phyloP scores from a whole-genome alignment of 208 protist species.

The Trypanosomatidae sp. region DNA sequence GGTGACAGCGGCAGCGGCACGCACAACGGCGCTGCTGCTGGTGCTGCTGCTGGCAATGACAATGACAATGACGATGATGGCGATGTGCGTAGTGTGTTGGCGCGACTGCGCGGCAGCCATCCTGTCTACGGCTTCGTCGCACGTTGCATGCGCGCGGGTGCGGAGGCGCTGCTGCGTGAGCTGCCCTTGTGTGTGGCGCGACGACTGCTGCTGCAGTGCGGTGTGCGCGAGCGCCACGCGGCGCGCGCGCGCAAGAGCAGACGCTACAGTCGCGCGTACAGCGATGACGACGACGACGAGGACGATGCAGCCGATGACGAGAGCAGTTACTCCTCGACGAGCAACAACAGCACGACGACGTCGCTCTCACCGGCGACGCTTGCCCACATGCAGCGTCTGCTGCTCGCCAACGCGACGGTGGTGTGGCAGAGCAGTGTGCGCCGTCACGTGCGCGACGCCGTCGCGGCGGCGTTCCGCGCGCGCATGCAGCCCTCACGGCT shows the following conservation, averaged over 20 bases:
- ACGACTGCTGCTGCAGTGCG: slow-evolving; percentile 37
- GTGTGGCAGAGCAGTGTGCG: slow-evolving; percentile 25
- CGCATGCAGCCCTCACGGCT: slow-evolving; percentile 8
- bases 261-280: no score
- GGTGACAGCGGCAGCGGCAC: no score
- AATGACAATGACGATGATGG: no score
- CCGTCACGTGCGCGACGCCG: slow-evolving; percentile 18
- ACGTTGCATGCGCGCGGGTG: slow-evolving; percentile 24
- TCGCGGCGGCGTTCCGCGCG: slow-evolving; percentile 10
- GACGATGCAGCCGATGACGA: no score
- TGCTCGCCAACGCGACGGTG: slow-evolving; percentile 22
- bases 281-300: no score
- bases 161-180: slow-evolving; percentile 20
- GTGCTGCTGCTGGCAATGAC: no score
- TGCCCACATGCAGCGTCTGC: slow-evolving; percentile 13
- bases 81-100: slow-evolving; percentile 19
- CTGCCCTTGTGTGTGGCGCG: slow-evolving; percentile 14
- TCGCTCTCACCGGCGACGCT: no score
- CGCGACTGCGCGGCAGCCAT: slow-evolving; percentile 11
- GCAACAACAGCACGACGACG: no score
- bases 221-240: slow-evolving; percentile 11
- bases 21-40: no score
- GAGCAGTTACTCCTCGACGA: no score
- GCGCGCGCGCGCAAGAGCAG: no score
- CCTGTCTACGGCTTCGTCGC: slow-evolving; percentile 20